phyloP scores from a whole-genome alignment of 352 stramenopile species.

The Globisporangium irregulare region DNA sequence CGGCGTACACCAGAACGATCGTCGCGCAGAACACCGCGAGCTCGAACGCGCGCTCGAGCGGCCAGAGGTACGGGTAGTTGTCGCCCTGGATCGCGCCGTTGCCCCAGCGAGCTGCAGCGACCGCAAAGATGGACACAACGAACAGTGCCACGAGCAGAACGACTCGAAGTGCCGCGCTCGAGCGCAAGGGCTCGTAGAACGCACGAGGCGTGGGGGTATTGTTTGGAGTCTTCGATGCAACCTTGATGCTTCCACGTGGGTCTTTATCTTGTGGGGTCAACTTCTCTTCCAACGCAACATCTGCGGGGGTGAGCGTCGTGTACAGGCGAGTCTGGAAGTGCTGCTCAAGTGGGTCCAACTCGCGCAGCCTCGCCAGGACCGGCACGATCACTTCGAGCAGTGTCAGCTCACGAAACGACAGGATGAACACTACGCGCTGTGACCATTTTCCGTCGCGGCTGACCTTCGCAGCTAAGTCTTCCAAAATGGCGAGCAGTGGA shows the following conservation, averaged over 20 bases:
- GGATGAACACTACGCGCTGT: conserved; percentile 38
- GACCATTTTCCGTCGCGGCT: conserved; percentile 31
- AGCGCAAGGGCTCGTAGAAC: conserved; percentile 60
- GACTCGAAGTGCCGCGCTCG: conserved; percentile 31
- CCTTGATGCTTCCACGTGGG: conserved; percentile 11
- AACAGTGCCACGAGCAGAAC: conserved; percentile 39
- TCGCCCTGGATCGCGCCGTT: conserved; percentile 49
- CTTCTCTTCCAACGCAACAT: conserved; percentile 7
- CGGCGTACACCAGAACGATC: conserved; percentile 44
- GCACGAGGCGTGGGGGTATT: conserved; percentile 16
- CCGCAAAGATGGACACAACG: conserved; percentile 30
- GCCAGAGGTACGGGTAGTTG: conserved; percentile 47
- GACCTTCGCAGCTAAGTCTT: conserved; percentile 37
- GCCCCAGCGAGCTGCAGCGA: conserved; percentile 39
- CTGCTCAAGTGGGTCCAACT: conserved; percentile 34
- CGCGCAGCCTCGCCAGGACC: conserved; percentile 30
- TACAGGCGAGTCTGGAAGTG: conserved; percentile 36
- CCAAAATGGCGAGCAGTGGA: conserved; percentile 40
- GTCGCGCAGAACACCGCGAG: conserved; percentile 38
- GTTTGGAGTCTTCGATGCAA: conserved; percentile 4
- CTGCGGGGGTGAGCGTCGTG: conserved; percentile 24
- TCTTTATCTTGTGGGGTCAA: not conserved
- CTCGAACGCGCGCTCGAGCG: conserved; percentile 52
- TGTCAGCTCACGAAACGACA: conserved; percentile 39
- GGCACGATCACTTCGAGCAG: conserved; percentile 29